phyloP scores from a whole-genome alignment of 345 rosid genomes.

The Gossypium longicalyx region DNA sequence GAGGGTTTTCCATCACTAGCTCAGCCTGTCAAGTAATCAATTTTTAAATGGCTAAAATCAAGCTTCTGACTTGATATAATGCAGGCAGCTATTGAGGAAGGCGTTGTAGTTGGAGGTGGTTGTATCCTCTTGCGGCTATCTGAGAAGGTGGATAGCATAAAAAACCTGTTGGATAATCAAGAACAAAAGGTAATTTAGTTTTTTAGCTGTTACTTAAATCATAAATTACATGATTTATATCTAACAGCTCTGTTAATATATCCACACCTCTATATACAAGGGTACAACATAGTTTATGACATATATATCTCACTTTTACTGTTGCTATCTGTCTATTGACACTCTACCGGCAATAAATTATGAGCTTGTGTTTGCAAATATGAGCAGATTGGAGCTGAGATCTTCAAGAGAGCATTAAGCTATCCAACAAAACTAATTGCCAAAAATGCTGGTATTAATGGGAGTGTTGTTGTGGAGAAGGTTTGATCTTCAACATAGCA shows the following conservation, averaged over 20 bases:
- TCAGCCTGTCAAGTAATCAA: not conserved
- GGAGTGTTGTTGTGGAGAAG: slow-evolving; percentile 70
- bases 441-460: slow-evolving; percentile 79
- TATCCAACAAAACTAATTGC: slow-evolving; percentile 78
- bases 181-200: slow-evolving; percentile 61
- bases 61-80: slow-evolving; percentile 21
- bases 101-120: slow-evolving; percentile 90
- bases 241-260: not conserved
- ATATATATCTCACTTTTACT: not conserved
- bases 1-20: not conserved
- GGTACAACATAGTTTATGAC: not conserved
- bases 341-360: not conserved
- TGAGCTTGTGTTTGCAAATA: not conserved
- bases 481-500: slow-evolving; percentile 20
- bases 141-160: slow-evolving; percentile 57
- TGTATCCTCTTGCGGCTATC: slow-evolving; percentile 79
- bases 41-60: not conserved
- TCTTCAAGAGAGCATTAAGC: slow-evolving; percentile 74
- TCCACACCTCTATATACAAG: not conserved
- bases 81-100: slow-evolving; percentile 96
- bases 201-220: not conserved
- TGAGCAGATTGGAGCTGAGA: slow-evolving; percentile 82
- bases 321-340: not conserved
- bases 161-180: slow-evolving; percentile 59
- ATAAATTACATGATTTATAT: not conserved